Base-by-base conservation (phyloP, 805 yeast species). In the Saccharomycopsis babjevae region DNA sequence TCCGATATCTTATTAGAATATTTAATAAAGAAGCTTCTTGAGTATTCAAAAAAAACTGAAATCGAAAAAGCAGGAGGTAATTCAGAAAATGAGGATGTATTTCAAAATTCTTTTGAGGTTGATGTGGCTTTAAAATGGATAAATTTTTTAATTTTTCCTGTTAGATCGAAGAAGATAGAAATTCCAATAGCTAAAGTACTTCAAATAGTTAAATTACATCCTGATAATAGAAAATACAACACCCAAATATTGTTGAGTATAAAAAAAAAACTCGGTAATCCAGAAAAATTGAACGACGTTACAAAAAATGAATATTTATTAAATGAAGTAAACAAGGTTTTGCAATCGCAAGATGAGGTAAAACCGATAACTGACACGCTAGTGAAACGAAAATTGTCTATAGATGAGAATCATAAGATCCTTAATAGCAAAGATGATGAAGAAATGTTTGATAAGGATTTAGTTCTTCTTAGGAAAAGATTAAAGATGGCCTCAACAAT, bases 381-480 rank as follows among this genome's bases (percentile, higher is more conserved):
- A 25, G 28, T 2, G 10, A 46, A 46, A 46, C 25, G 52, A 25
- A 25, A 22, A 25, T 6, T 46, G 25, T 46, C 50, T 18, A 5
- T 18, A 43, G 20, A 20, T 13, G 15, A 34, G 10, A 34, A 7
- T 10, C 10, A 13, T 13, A 34, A 8, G 3, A 2, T 2, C 15
- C 38, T 2, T 43, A 43, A 10, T 13, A 11, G 10, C 22, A 28
- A 15, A 32, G 36, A 36, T n/a, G 54, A 30, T n/a, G 39, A n/a
- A 10, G 57, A 38, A 22, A 42, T 54, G 20, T 38, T 34, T 20
- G 61, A 25, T 22, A n/a, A 38, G 11, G 61, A 59, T 34, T 18
- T 59, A 36, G 39, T 5, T 2, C 32, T 28, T 38, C 36, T 59
- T 5, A 59, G 56, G n/a, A 59, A 59, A 40, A 52, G 61, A 40